Base-by-base conservation (phyloP, 208 protist genomes). In the Wallacemonas sp. region DNA sequence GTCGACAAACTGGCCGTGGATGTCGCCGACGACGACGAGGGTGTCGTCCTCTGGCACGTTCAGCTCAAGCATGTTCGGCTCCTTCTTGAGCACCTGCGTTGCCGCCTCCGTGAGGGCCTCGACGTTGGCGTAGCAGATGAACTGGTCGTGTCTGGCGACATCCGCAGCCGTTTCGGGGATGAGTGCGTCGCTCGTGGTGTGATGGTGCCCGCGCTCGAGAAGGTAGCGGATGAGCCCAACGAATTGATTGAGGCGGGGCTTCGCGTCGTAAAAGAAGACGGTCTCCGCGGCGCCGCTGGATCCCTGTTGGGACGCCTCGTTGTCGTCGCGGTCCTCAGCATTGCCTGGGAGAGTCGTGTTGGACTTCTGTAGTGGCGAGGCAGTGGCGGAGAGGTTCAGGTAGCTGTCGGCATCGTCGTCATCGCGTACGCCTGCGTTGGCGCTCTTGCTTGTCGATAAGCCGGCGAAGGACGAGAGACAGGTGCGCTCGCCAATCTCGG, bases 1-100 rank as follows among this genome's bases (percentile, higher is more conserved):
- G 60, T 91, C 88, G 33, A 72, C 67, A 63, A 95, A 83, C 65
- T 93, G 79, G 26, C 90, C 90, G 65, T 93, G 86, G 48, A 93
- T 83, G 61, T 95, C 87, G 27, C 89, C 89, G 26, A 90, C 86
- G 17, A 95, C 85, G 52, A 95, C 72, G n/a, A 90, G 71, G 23
- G 67, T 77, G 58, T 90, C 81, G 30, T 72, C 54, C 49, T 39
- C 44, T 1, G 29, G 9, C 14, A 87, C 70, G 11, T 73, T 30
- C 5, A 90, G 46, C 14, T 80, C 57, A 48, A 87, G 61, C 48
- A 90, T 46, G 6, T 65, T 32, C 12, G 70, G 67, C 69, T 87
- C 81, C 19, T 33, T 36, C 47, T 34, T 65, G 24, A 87, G 68
- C 34, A 85, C 71, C 36, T 55, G 21, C 38, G 68, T 75, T 0